Conservation (phyloP, 345 rosid genomes). For the Gossypioides kirkii region DNA sequence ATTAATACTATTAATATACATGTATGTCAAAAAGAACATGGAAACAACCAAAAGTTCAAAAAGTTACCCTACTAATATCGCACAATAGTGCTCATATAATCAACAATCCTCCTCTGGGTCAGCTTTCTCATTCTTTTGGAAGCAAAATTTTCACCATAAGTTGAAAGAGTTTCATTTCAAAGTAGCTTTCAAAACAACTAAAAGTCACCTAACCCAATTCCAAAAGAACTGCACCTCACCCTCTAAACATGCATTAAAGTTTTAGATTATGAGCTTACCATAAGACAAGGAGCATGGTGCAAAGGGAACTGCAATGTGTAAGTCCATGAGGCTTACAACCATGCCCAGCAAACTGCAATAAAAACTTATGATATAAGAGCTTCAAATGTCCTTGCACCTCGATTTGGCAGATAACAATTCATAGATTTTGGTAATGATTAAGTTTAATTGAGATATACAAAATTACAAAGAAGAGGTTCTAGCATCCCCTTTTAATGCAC, state of each 20-base stretch:
- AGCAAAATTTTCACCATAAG: conserved; percentile 59
- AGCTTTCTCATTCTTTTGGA: conserved; percentile 89
- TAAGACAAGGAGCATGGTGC: no score
- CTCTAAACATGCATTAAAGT: no score
- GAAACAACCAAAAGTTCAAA: background rate
- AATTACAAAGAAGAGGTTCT: background rate
- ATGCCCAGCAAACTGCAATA: background rate
- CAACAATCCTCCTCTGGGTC: conserved; percentile 87
- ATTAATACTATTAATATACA: no score
- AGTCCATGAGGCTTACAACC: no score
- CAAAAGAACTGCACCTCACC: no score
- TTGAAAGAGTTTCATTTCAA: conserved; percentile 25
- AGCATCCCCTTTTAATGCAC: background rate
- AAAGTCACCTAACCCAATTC: no score
- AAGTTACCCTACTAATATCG: conserved; percentile 61
- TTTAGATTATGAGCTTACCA: no score
- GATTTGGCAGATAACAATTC: background rate
- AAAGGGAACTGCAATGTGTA: no score
- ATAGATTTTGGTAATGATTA: background rate
- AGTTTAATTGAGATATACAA: background rate
- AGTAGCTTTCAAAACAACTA: background rate
- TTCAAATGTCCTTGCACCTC: background rate
- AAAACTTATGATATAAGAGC: background rate
- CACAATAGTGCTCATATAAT: conserved; percentile 88
- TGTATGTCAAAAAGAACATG: background rate